Conservation (phyloP, 345 rosid genomes). For the Acer campestre region DNA sequence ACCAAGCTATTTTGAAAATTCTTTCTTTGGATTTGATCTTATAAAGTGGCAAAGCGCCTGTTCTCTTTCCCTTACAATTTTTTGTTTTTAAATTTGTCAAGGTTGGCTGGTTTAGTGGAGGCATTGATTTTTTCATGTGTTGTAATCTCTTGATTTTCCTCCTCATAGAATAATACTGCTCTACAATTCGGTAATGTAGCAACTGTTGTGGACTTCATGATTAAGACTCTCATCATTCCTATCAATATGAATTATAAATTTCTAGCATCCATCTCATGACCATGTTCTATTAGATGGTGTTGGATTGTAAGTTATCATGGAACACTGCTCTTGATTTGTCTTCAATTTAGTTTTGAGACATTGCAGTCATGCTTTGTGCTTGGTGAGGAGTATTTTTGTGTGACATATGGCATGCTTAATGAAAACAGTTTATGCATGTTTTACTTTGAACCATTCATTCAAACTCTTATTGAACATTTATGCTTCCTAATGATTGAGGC, state of each 20-base stretch:
- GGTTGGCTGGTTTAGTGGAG: not conserved
- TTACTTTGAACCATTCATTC: not conserved
- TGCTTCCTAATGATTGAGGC: slow-evolving; percentile 1
- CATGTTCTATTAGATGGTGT: not conserved
- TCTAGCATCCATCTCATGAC: not conserved
- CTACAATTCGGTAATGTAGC: not conserved
- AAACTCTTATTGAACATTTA: not conserved
- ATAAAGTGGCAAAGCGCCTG: not conserved
- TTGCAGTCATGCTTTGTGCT: not conserved
- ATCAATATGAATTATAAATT: not conserved
- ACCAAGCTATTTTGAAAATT: not conserved
- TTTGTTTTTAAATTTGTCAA: not conserved
- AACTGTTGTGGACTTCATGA: not conserved
- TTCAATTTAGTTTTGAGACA: not conserved
- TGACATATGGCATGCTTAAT: not conserved
- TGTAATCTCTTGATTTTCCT: not conserved
- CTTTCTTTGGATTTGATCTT: not conserved
- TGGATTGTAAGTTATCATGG: not conserved
- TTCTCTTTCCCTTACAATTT: not conserved
- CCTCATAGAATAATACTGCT: not conserved
- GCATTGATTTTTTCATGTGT: not conserved
- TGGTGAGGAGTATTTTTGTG: not conserved
- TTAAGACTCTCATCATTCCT: not conserved
- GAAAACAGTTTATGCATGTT: not conserved
- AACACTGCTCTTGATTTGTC: not conserved